Evolutionary conservation across 2,329 filamentous ascomycete species (phyloP), one percentile per base, ranked within the genome.

Genomic region (Beauveria pseudobassiana): DNA sequence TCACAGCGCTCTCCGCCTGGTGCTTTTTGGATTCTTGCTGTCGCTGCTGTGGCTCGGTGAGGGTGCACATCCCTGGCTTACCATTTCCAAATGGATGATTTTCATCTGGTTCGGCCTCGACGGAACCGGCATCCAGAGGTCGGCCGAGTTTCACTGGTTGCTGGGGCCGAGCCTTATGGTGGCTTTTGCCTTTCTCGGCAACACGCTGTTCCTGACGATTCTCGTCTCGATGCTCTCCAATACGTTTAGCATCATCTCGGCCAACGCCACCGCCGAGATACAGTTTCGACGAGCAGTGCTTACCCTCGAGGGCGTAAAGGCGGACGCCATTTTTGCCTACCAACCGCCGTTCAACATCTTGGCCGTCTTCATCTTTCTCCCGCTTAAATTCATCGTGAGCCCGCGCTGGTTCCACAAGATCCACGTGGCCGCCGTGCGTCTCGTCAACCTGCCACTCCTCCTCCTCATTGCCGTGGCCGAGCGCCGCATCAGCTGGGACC

Each of bases 21-120:
- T 93, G 90, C 70, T 95, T 95, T 84, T 85, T 50, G 91, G 91
- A 3, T 95, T 96, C 73, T 73, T 95, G 59, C 78, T 96, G 51
- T 89, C 89, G 26, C 82, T 96, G 72, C 81, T 87, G 42, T 95
- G 91, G 90, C 83, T 96, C 9, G 85, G 86, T 63, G 82, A 89
- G 65, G 86, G 85, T 22, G 73, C 75, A 1, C 85, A 88, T 59
- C 76, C 82, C 57, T 59, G 57, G 57, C 74, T 87, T 5, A 90
- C 87, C 1, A 92, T 95, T 64, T 86, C 86, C 50, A 92, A 93
- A 73, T 96, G 91, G 91, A 93, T 96, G 90, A 82, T 95, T 1
- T 95, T 89, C 82, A 93, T 96, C 65, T 96, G 91, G 91, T 95
- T 96, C 69, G 91, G 91, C 2, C 82, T 96, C 1, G 91, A 95